Conservation (phyloP, 495 filamentous ascomycete species). For the Immersiella caudata region DNA sequence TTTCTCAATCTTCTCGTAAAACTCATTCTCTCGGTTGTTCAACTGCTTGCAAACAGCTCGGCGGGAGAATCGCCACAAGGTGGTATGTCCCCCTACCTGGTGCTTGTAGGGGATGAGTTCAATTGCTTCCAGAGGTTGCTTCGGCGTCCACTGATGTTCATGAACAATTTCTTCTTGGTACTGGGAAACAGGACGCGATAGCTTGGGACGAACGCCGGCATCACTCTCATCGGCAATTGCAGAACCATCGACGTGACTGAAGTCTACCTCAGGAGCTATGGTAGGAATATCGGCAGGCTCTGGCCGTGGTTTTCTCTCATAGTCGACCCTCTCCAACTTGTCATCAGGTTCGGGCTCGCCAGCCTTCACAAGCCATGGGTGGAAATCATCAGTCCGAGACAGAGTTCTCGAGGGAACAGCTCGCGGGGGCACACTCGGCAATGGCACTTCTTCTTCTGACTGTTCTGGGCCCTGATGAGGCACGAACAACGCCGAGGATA, state of each 20-base stretch:
- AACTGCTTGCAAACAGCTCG: constrained; percentile 97
- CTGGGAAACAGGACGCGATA: constrained; percentile 41
- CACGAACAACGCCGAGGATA: constrained; percentile 90
- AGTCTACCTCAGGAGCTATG: constrained; percentile 37
- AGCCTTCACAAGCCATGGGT: constrained; percentile 56
- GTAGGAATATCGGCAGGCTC: constrained; percentile 31
- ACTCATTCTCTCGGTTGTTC: constrained; percentile 96
- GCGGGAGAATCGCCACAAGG: constrained; percentile 91
- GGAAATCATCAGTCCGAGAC: constrained; percentile 41
- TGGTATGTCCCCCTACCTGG: constrained; percentile 95
- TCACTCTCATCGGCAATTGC: constrained; percentile 47
- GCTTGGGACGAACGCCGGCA: constrained; percentile 30
- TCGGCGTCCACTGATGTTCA: constrained; percentile 49
- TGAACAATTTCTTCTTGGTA: constrained; percentile 51
- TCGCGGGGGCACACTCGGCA: constrained; percentile 38
- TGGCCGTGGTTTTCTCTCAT: constrained; percentile 23
- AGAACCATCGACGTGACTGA: constrained; percentile 40
- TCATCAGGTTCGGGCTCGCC: constrained; percentile 49
- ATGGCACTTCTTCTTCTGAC: constrained; percentile 47
- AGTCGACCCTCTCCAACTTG: constrained; percentile 30
- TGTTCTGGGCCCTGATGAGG: constrained; percentile 74
- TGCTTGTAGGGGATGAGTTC: constrained; percentile 96
- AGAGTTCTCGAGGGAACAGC: constrained; percentile 29
- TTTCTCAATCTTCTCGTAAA: constrained; percentile 93
- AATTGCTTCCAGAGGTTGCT: constrained; percentile 81